Conservation (phyloP, 176 grass and related monocot species). For the Poa annua region DNA sequence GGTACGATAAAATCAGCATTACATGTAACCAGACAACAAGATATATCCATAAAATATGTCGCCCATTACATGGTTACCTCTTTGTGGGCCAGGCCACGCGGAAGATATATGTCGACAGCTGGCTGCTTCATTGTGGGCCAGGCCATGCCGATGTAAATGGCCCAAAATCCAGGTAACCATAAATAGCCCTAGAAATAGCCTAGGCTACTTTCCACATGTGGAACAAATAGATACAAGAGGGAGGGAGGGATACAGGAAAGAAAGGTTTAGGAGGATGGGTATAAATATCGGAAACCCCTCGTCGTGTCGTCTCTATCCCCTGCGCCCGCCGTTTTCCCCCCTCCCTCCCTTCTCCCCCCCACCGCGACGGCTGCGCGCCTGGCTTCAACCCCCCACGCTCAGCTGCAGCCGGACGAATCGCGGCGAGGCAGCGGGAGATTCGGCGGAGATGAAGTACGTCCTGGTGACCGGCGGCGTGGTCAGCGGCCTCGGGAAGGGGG, state of each 20-base stretch:
- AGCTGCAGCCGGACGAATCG: neutral
- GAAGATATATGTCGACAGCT: too few species aligned
- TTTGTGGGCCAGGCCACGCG: too few species aligned
- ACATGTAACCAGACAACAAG: too few species aligned
- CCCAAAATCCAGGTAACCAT: too few species aligned
- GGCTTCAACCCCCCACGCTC: neutral
- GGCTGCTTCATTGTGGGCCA: too few species aligned
- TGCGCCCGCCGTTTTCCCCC: slow-evolving; percentile 29
- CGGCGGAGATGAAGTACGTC: slow-evolving; percentile 45
- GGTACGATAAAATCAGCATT: too few species aligned
- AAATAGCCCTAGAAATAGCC: too few species aligned
- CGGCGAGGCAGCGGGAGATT: neutral
- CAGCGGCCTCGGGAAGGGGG: slow-evolving; percentile 53
- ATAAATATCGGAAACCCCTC: slow-evolving; percentile 21
- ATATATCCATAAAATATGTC: too few species aligned
- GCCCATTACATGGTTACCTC: too few species aligned
- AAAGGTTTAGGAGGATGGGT: slow-evolving; percentile 20
- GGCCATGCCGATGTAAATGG: too few species aligned
- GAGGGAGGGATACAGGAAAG: neutral
- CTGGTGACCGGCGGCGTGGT: slow-evolving; percentile 54
- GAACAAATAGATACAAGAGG: neutral
- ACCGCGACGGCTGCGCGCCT: slow-evolving; percentile 26
- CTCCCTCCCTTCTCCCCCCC: neutral
- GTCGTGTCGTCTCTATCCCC: slow-evolving; percentile 11
- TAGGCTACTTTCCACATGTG: slow-evolving; percentile 11